Evolutionary conservation across 169 alveolate genomes (phyloP).

Genomic region (Theileria sp.): DNA sequence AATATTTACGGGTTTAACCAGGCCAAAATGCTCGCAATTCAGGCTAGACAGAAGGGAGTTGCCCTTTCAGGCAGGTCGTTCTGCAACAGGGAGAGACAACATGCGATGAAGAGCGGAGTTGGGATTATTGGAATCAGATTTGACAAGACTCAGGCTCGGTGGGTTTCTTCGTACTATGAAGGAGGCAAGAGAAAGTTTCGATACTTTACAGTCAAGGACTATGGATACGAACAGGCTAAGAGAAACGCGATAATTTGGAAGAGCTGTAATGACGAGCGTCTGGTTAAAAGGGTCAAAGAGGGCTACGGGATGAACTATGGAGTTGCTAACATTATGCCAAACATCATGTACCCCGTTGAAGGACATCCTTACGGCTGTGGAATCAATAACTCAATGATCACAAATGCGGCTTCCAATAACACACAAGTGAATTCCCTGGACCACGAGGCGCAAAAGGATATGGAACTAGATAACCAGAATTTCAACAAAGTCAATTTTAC

Average conservation of each 20-base stretch:
- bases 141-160: conserved; percentile 78
- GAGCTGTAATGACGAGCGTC: conserved; percentile 67
- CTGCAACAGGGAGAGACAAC: conserved; percentile 69
- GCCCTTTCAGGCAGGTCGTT: conserved; percentile 62
- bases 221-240: conserved; percentile 80
- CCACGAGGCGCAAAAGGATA: not conserved
- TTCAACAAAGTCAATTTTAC: too few relatives aligned
- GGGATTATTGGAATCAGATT: conserved; percentile 77
- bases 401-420: not conserved
- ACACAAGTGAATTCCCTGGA: not conserved
- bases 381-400: too few relatives aligned
- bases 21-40: conserved; percentile 74
- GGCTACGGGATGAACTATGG: conserved; percentile 22
- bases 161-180: conserved; percentile 80
- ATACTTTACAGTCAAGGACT: conserved; percentile 75
- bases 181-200: conserved; percentile 78
- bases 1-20: conserved; percentile 76
- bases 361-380: not conserved
- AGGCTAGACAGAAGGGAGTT: conserved; percentile 78
- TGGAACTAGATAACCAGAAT: not conserved
- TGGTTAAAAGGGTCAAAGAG: conserved; percentile 21
- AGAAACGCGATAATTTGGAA: conserved; percentile 73
- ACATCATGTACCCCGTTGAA: not conserved
- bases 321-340: conserved; percentile 8
- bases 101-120: conserved; percentile 69